Conservation (phyloP, 2,329 filamentous ascomycete genomes). For the Venturia pyrina region DNA sequence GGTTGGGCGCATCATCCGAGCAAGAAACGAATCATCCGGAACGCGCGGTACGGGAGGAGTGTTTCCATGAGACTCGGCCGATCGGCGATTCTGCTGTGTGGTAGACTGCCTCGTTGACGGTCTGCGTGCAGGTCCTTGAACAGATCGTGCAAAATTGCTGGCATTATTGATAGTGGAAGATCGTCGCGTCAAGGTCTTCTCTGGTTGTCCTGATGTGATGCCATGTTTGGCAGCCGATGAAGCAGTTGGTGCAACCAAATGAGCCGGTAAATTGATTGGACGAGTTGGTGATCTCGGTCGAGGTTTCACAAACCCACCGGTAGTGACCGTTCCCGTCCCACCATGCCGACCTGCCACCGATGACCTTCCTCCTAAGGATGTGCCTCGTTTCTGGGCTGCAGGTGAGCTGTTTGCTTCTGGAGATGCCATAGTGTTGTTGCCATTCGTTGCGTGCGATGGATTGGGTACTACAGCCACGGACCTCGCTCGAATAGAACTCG, state of each 20-base stretch:
- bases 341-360: neutral
- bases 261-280: constrained; percentile 55
- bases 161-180: constrained; percentile 27
- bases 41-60: neutral
- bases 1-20: constrained; percentile 74
- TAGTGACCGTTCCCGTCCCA: constrained; percentile 8
- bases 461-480: neutral
- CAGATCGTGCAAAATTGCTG: constrained; percentile 15
- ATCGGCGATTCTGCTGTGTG: neutral
- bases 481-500: neutral
- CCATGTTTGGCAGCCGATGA: constrained; percentile 56
- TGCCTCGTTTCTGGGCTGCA: neutral
- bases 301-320: constrained; percentile 28
- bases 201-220: neutral
- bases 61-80: neutral
- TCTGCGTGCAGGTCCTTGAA: constrained; percentile 20
- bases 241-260: constrained; percentile 59
- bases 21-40: constrained; percentile 50
- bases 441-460: neutral
- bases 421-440: neutral
- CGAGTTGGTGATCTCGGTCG: constrained; percentile 53
- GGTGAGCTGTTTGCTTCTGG: neutral
- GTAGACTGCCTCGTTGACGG: neutral
- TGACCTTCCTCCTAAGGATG: neutral
- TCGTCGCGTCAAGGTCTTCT: constrained; percentile 26